phyloP scores from a whole-genome alignment of 306 rosid species.

The Gillenia trifoliata region DNA sequence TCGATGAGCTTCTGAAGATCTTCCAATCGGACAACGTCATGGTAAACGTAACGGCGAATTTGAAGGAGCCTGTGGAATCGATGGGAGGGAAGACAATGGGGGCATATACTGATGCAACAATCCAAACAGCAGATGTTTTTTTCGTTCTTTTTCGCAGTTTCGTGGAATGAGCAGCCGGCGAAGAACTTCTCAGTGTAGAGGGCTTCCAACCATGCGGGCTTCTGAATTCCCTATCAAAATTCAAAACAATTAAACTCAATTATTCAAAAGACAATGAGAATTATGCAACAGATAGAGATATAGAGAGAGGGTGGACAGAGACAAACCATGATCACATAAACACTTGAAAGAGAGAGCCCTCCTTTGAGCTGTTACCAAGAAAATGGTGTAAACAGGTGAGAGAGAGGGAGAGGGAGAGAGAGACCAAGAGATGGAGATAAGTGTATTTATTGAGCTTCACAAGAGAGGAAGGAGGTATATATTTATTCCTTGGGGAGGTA shows the following conservation, averaged over 20 bases:
- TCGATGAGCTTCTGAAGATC: conserved; percentile 94
- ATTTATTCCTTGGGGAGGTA: conserved; percentile 54
- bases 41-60: conserved; percentile 95
- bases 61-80: conserved; percentile 92
- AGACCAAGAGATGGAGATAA: conserved; percentile 27
- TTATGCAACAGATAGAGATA: background rate
- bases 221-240: conserved; percentile 55
- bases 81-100: conserved; percentile 87
- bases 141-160: conserved; percentile 81
- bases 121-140: conserved; percentile 92
- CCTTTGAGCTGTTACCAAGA: conserved; percentile 15
- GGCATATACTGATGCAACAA: conserved; percentile 89
- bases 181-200: conserved; percentile 76
- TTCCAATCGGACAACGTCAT: conserved; percentile 87
- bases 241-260: background rate
- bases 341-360: conserved; percentile 21
- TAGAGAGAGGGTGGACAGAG: background rate
- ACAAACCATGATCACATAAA: conserved; percentile 67
- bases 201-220: conserved; percentile 99
- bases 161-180: conserved; percentile 71
- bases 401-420: conserved; percentile 3
- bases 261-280: conserved; percentile 12
- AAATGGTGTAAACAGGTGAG: conserved; percentile 5
- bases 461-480: conserved; percentile 38
- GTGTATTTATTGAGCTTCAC: conserved; percentile 73